Evolutionary conservation across 306 rosid genomes (phyloP).

Genomic region (Vigna reflexopilosa): DNA sequence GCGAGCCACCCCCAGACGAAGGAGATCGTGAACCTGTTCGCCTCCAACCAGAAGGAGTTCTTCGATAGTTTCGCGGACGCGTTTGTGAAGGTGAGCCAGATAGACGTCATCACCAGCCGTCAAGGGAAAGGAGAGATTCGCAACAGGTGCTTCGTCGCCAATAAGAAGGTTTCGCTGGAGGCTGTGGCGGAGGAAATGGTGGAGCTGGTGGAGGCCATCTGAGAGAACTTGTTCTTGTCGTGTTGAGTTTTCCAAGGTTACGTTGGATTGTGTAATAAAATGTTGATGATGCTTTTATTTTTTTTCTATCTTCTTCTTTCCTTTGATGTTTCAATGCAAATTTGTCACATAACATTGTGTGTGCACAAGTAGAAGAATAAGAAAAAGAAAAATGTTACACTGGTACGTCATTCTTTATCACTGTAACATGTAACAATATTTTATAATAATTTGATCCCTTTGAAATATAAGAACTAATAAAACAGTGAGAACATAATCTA

Average conservation of each 20-base stretch:
- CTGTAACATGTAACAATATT: too few relatives aligned
- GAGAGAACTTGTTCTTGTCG: background rate
- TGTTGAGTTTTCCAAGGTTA: background rate
- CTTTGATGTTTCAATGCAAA: too few relatives aligned
- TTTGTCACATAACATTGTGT: too few relatives aligned
- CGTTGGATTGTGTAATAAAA: background rate
- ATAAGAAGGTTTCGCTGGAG: background rate
- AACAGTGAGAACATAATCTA: too few relatives aligned
- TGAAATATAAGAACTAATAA: too few relatives aligned
- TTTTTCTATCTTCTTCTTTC: too few relatives aligned
- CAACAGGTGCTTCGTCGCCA: constrained; percentile 12
- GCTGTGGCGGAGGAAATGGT: constrained; percentile 28
- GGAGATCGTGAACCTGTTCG: constrained; percentile 55
- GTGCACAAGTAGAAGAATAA: too few relatives aligned
- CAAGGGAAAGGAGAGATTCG: constrained; percentile 54
- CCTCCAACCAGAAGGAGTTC: constrained; percentile 50
- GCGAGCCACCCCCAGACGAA: constrained; percentile 41
- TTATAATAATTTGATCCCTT: too few relatives aligned
- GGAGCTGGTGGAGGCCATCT: background rate
- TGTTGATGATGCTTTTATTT: background rate
- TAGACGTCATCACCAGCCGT: constrained; percentile 52
- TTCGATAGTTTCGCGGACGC: constrained; percentile 54
- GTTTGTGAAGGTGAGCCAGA: constrained; percentile 62
- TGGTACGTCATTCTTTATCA: too few relatives aligned
- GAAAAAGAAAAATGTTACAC: too few relatives aligned